Evolutionary conservation across 2,329 filamentous ascomycete species (phyloP), one percentile per base, ranked within the genome.

Genomic region (Botrytis porri): DNA sequence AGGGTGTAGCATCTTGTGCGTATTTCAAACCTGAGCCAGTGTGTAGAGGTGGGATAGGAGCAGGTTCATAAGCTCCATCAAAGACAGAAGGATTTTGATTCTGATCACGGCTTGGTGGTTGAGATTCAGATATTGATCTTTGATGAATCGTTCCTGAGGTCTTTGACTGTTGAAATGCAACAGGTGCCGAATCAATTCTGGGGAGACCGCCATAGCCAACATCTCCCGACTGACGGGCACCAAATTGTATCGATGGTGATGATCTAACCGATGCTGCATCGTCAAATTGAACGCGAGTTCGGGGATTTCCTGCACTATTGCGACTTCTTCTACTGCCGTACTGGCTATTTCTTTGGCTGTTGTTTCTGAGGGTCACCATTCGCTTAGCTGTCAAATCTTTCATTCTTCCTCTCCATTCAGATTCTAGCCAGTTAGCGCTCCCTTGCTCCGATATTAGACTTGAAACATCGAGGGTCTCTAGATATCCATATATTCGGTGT

Each of bases 391-490:
- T 98, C 62, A 95, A 85, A 73, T 98, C 94, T 83, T 98, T 98
- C 81, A 99, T 83, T 79, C 92, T 90, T 80, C 90, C 92, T 77
- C 95, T 90, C 96, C 96, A 99, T 76, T 98, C 93, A 37, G 90
- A 87, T 82, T 98, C 96, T 62, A 86, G 90, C 94, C 95, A 98
- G 37, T 83, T 85, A 32, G 88, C 84, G 81, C 92, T 97, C 32
- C 92, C 93, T 4, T 94, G 88, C 4, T 91, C 91, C 75, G 92
- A 87, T 75, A 99, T 94, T 60, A 98, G 84, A 70, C 88, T 87
- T 6, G 91, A 90, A 25, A 98, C 93, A 80, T 99, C 96, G 72
- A 95, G 83, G 51, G 94, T 90, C 79, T 98, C 96, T 39, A 99
- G 84, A 79, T 98, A 98, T 0, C 95, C 95, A 79, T 97, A 97